A percentile compares a stretch with the other conserved stretches of the same genome.
These are phyloP conservation scores for Paramecium pentaurelia DNA, from an alignment of 73 alveolate genomes.

Conservation along the genomic window DNA sequence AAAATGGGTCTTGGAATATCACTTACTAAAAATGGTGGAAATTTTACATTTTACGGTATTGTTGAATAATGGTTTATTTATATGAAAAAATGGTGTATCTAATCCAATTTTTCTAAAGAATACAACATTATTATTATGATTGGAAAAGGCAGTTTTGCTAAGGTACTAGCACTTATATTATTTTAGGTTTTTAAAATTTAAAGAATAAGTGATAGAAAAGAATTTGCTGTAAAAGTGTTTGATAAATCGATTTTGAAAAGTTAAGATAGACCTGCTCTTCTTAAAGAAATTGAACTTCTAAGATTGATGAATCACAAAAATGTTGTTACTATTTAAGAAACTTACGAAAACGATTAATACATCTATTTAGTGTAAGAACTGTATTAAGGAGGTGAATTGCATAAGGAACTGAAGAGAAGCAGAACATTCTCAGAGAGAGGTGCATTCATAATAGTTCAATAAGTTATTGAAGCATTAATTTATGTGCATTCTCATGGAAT, in stretches of 20 bases:
- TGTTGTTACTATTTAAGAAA: slow-evolving; percentile 46
- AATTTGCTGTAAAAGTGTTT: slow-evolving; percentile 13
- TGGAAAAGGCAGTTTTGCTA: slow-evolving; percentile 60
- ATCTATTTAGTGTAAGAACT: slow-evolving; percentile 64
- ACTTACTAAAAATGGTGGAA: background rate
- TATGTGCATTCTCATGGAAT: slow-evolving; percentile 78
- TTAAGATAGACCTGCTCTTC: background rate
- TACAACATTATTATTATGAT: slow-evolving; percentile 3
- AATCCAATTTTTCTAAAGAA: slow-evolving; percentile 17
- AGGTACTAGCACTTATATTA: background rate
- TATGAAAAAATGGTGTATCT: slow-evolving; percentile 13
- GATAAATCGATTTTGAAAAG: background rate
- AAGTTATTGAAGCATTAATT: slow-evolving; percentile 55
- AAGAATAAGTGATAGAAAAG: background rate
- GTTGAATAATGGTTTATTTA: background rate
- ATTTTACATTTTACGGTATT: background rate
- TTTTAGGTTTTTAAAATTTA: background rate
- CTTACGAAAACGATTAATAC: slow-evolving; percentile 64
- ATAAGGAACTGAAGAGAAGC: slow-evolving; percentile 44
- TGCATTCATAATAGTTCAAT: slow-evolving; percentile 42
- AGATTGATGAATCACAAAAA: background rate
- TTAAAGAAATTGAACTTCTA: slow-evolving; percentile 2
- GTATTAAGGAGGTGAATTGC: slow-evolving; percentile 68
- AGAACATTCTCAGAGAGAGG: slow-evolving; percentile 32
- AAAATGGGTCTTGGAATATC: background rate